Base-by-base conservation (phyloP, 2,329 filamentous ascomycete genomes). In the Dothidotthia symphoricarpi region DNA sequence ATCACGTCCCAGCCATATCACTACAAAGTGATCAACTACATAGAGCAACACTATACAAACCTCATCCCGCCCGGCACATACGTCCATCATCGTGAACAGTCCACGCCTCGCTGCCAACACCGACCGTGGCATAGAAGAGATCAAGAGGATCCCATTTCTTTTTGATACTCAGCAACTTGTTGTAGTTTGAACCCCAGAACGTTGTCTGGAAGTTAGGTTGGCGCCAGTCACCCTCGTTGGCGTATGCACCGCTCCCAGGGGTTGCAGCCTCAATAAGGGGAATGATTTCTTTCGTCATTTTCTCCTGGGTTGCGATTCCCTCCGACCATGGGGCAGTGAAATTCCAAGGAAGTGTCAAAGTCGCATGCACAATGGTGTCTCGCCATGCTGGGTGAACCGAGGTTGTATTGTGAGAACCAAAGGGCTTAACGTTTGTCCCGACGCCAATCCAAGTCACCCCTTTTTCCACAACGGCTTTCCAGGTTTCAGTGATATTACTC, bases 81-180 rank as follows among this genome's bases (percentile, higher is more conserved):
- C 44, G 39, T 8, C 49, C 49, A 13, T 52, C 53, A 29, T 49
- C 45, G 17, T 30, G 24, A 1, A 57, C 43, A 9, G 40, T 36
- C 53, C 58, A 63, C 4, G 40, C 45, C 36, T 62, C 57, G 31
- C 56, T 60, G 6, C 57, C 57, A 3, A 64, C 59, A 5, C 45
- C 53, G 7, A 53, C 53, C 2, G 48, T 52, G 2, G 46, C 57
- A 29, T 58, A 64, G 35, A 65, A 64, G 12, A 65, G 19, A 24
- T 35, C 35, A 9, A 44, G 47, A 3, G 59, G 55, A 49, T 65
- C 62, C 46, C 52, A 57, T 28, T 59, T 58, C 32, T 47, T 47
- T 48, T 64, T 63, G 8, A 63, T 38, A 3, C 34, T 30, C 22
- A 60, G 28, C 27, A 66, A 26, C 17, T 40, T 47, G 2, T 42